phyloP scores from a whole-genome alignment of 2,329 filamentous ascomycete species.

The Orbilia brochopaga region DNA sequence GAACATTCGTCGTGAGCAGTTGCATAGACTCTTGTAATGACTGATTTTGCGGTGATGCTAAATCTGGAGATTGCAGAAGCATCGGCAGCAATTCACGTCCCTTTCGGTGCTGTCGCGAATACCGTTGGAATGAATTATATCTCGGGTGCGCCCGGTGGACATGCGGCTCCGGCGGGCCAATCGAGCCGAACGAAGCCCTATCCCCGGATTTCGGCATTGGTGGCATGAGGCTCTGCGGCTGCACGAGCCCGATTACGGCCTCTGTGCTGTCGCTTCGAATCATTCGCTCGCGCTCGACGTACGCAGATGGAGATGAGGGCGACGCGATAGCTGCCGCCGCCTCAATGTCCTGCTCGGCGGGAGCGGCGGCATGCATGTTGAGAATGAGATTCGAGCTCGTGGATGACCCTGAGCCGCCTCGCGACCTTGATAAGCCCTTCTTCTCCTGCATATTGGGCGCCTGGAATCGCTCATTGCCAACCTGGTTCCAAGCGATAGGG shows the following conservation, averaged over 20 bases:
- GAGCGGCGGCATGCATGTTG: slow-evolving; percentile 41
- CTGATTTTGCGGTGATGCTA: slow-evolving; percentile 5
- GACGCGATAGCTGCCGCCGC: slow-evolving; percentile 37
- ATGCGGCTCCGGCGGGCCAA: slow-evolving; percentile 33
- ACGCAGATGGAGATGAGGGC: slow-evolving; percentile 35
- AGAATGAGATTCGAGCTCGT: slow-evolving; percentile 32
- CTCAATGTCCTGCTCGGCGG: slow-evolving; percentile 47
- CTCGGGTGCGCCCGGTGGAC: slow-evolving; percentile 39
- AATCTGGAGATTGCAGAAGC: slow-evolving; percentile 1
- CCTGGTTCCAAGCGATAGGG: slow-evolving; percentile 34
- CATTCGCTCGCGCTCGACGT: slow-evolving; percentile 39
- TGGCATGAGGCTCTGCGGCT: slow-evolving; percentile 38
- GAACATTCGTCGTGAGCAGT: slow-evolving; percentile 27
- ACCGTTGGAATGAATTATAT: slow-evolving; percentile 47
- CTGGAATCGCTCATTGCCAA: slow-evolving; percentile 40
- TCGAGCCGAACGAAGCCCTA: slow-evolving; percentile 30
- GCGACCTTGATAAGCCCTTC: slow-evolving; percentile 21
- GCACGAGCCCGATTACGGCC: slow-evolving; percentile 41
- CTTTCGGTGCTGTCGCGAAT: slow-evolving; percentile 39
- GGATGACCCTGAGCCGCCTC: slow-evolving; percentile 36
- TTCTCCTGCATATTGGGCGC: slow-evolving; percentile 31
- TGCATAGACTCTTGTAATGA: slow-evolving; percentile 29
- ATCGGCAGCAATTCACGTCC: slow-evolving; percentile 10
- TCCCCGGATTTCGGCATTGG: slow-evolving; percentile 22
- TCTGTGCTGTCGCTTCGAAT: slow-evolving; percentile 40